Evolutionary conservation across 139 green algal species (phyloP), one percentile per base, ranked within the genome.

Genomic region (Micractinium sp.): DNA sequence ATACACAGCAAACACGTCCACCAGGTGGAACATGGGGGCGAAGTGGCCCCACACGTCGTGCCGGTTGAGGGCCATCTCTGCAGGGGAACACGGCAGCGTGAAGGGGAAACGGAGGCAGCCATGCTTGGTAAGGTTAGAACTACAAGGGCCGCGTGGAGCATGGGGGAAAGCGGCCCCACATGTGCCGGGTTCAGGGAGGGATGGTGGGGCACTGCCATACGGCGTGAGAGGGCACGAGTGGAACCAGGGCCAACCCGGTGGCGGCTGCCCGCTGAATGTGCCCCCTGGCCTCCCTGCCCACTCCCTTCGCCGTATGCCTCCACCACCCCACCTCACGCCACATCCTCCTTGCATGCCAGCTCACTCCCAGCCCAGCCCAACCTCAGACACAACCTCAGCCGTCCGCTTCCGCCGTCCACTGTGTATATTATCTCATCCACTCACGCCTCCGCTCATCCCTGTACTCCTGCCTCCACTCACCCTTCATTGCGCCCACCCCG

Each of bases 11-110:
- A 99, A 99, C 27, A 95, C 96, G 83, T 99, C 97, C 69, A 99
- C 96, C 85, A 99, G 95, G 91, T 99, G 97, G 91, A 99, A 99
- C 90, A 99, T 96, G 16, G 97, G 97, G 22, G 97, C 96, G 86
- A 97, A 94, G 90, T 98, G 97, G 69, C 92, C 92, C 96, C 96
- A 98, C 66, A 98, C 91, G 85, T 99, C 96, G 47, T 91, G 81
- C 29, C 85, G 63, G 87, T 94, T 94, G 23, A 99, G 87, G 2
- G 86, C 84, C 96, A 98, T 98, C 90, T 98, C 96, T 96, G 91
- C 78, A 67, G 3, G 73, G 39, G n/a, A 53, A 2, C 66, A 80
- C 2, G 35, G 71, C 22, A 15, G 20, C 0, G 38, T 7, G 1
- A 14, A 81, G 77, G 33, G 29, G 77, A 29, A 7, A 20, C 9